Base-by-base conservation (phyloP, 306 rosid genomes). In the Ceratonia siliqua region DNA sequence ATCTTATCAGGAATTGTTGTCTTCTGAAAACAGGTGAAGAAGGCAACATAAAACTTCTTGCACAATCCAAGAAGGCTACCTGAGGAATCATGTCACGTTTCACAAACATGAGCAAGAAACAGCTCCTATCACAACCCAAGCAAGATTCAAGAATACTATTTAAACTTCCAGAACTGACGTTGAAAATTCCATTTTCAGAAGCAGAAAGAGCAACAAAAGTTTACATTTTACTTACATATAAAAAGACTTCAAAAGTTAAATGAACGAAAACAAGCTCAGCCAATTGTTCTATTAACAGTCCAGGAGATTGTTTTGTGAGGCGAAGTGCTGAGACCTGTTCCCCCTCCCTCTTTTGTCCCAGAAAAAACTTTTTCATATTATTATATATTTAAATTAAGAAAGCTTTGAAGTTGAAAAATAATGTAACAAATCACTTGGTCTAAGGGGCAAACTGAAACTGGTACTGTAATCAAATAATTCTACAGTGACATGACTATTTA, bases 11-110 rank as follows among this genome's bases (percentile, higher is more conserved):
- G 43, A 92, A 84, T 49, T 79, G 84, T n/a, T 90, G 92, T 70
- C 96, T 81, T 85, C 96, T 90, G 57, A 81, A 77, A 75, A 82
- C 85, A 81, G 85, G 74, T 38, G 93, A 83, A 58, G 88, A 85
- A 82, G 71, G 88, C 82, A 78, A 69, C 84, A 82, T 74, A 78
- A 76, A 83, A 78, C 57, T 78, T 45, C 58, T 85, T 78, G 81
- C 78, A 49, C 74, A 70, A 55, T 38, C 20, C 80, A 73, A 77
- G 9, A 80, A 73, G 6, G 82, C 12, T 52, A 85, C 74, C 70
- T 79, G 82, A 68, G 57, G 83, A 72, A 62, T 83, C 80, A 85
- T 73, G 53, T 83, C 85, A 64, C 68, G 83, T 81, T 78, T 78
- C 35, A 79, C 53, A 57, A 85, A 73, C 86, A 82, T 75, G 71